Conservation (phyloP, 305 asterid species). For the Withania somnifera region DNA sequence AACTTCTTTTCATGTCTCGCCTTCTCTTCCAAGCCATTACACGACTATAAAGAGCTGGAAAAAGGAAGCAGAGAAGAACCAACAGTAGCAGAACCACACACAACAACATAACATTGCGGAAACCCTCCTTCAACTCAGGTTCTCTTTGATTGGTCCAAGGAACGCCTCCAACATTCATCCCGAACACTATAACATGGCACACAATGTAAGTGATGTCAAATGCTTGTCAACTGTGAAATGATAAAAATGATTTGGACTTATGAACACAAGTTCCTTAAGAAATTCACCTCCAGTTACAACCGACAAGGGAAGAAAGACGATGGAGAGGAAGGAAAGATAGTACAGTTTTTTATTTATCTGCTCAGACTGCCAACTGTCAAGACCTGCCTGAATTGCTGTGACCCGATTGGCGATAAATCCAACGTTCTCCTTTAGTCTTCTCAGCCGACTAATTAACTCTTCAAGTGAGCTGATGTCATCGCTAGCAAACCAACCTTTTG, state of each 20-base stretch:
- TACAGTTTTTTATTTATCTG: slow-evolving; percentile 82
- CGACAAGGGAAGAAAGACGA: slow-evolving; percentile 82
- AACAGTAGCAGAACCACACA: slow-evolving; percentile 46
- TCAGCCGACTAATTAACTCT: slow-evolving; percentile 71
- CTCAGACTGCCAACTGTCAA: slow-evolving; percentile 95
- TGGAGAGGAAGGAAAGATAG: slow-evolving; percentile 91
- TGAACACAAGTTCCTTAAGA: neutral
- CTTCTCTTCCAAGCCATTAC: slow-evolving; percentile 49
- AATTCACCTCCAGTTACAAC: slow-evolving; percentile 78
- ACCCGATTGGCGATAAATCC: slow-evolving; percentile 87
- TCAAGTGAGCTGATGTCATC: slow-evolving; percentile 76
- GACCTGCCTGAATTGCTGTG: slow-evolving; percentile 87
- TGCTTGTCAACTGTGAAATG: neutral
- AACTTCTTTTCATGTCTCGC: slow-evolving; percentile 33
- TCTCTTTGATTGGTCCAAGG: slow-evolving; percentile 80
- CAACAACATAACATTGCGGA: slow-evolving; percentile 55
- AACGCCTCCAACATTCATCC: slow-evolving; percentile 98
- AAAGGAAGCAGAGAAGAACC: slow-evolving; percentile 68
- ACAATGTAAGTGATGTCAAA: neutral
- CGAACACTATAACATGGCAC: slow-evolving; percentile 47
- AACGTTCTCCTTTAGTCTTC: slow-evolving; percentile 84
- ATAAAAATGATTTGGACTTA: neutral
- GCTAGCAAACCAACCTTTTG: slow-evolving; percentile 67
- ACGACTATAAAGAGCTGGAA: slow-evolving; percentile 55
- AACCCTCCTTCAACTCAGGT: slow-evolving; percentile 62